Evolutionary conservation across 2,329 filamentous ascomycete species (phyloP).

Genomic region (Cercospora sp.): DNA sequence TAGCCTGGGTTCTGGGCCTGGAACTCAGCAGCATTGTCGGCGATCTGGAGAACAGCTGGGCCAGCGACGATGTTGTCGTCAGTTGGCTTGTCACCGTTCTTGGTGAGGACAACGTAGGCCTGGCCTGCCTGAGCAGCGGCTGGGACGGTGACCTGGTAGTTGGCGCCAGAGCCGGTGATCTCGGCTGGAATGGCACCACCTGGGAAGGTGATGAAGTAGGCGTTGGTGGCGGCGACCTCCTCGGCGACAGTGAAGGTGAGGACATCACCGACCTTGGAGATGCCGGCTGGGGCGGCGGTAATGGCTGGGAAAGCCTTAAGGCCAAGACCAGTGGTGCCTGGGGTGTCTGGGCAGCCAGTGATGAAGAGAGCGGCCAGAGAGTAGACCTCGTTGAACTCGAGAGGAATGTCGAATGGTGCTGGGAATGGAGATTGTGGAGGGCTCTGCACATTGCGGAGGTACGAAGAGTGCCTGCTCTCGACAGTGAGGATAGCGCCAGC

Average conservation of each 20-base stretch:
- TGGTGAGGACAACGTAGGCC: conserved; percentile 34
- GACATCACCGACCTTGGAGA: conserved; percentile 27
- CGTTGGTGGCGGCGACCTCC: conserved; percentile 27
- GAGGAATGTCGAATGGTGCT: conserved; percentile 61
- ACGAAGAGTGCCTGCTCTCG: conserved; percentile 65
- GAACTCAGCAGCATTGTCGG: conserved; percentile 19
- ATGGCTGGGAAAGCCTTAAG: conserved; percentile 44
- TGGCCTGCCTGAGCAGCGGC: conserved; percentile 30
- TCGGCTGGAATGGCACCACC: conserved; percentile 28
- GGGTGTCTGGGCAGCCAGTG: conserved; percentile 55
- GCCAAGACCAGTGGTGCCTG: conserved; percentile 37
- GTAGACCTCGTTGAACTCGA: conserved; percentile 61
- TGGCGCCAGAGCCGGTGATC: conserved; percentile 24
- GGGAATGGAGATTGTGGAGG: conserved; percentile 52
- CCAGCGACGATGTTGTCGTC: conserved; percentile 37
- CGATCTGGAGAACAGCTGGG: conserved; percentile 31
- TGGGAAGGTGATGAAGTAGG: conserved; percentile 32
- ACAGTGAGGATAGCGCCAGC: conserved; percentile 65
- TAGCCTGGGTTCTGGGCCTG: conserved; percentile 3
- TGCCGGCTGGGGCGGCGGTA: conserved; percentile 20
- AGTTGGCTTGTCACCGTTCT: conserved; percentile 22
- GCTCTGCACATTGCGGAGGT: conserved; percentile 48
- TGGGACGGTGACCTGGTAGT: conserved; percentile 27
- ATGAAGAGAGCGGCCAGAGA: conserved; percentile 66
- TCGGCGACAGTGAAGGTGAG: conserved; percentile 29